Base-by-base conservation (phyloP, 208 protist species). In the Acanthamoeba lenticulata region DNA sequence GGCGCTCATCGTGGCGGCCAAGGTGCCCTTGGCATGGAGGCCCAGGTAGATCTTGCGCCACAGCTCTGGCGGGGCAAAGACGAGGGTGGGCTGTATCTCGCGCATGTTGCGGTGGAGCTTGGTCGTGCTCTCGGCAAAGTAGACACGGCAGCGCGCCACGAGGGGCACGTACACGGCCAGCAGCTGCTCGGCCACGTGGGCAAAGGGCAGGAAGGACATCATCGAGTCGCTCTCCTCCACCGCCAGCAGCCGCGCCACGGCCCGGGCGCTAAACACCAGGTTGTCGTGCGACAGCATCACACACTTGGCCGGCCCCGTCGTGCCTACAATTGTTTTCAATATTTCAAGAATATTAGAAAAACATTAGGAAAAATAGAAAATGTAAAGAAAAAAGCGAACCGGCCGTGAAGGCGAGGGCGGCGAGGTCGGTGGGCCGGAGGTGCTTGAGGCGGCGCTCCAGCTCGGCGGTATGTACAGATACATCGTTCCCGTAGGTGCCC, bases 251-350 rank as follows among this genome's bases (percentile, higher is more conserved):
- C 32, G 27, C 4, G 7, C 27, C 17, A 90, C 24, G 13, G 49
- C 36, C 3, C 29, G 6, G 6, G 83, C 83, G 45, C 32, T 90
- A 19, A 32, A 90, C 15, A 90, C 7, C 21, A 90, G 49, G n/a
- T 67, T 90, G 15, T 34, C 11, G n/a, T 90, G 83, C 44, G 83
- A 90, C 15, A 90, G 47, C 83, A 90, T 67, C 27, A 90, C 83
- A 67, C 49, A 32, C 52, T 90, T 90, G 24, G 74, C 24, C n/a
- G 7, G 27, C 13, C 74, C 74, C 5, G 74, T 85, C 9, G 74
- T 85, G 36, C 74, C 74, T 52, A 32, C 27, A 7, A 85, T 85
- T 5, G 24, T 85, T 4, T 52, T 5, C 40, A n/a, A 24, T 6
- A 5, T 4, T 85, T 7, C 24, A 13, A 5, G 65, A 11, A 27